These are phyloP conservation scores for Aspergillus incahuasiensis DNA, from an alignment of 495 filamentous ascomycete genomes.

Conservation along the genomic window DNA sequence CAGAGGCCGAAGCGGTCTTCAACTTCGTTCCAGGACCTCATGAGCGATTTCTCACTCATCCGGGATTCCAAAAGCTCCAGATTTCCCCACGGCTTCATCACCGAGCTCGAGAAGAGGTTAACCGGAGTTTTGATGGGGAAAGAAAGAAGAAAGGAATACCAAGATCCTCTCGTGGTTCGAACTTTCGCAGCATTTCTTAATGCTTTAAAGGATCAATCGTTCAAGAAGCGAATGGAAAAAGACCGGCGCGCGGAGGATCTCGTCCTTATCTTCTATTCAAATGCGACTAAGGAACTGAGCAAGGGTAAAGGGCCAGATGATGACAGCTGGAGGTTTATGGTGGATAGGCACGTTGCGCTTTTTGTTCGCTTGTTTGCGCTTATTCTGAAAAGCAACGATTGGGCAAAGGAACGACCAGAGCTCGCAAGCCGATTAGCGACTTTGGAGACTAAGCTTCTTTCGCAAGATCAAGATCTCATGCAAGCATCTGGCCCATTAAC, in stretches of 20 bases:
- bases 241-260: slow-evolving; percentile 89
- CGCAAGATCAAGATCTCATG: slow-evolving; percentile 87
- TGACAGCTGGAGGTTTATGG: slow-evolving; percentile 86
- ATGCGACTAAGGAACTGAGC: slow-evolving; percentile 79
- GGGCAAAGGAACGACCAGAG: slow-evolving; percentile 76
- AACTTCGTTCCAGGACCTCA: slow-evolving; percentile 65
- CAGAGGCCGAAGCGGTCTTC: slow-evolving; percentile 61
- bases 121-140: slow-evolving; percentile 62
- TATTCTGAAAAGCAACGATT: slow-evolving; percentile 74
- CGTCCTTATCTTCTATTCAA: slow-evolving; percentile 83
- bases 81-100: slow-evolving; percentile 75
- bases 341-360: slow-evolving; percentile 90
- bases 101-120: slow-evolving; percentile 63
- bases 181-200: slow-evolving; percentile 80
- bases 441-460: slow-evolving; percentile 87
- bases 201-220: slow-evolving; percentile 65
- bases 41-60: slow-evolving; percentile 72
- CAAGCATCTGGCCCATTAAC: slow-evolving; percentile 51
- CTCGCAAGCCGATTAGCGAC: slow-evolving; percentile 71
- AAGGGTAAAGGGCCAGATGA: slow-evolving; percentile 80
- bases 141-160: slow-evolving; percentile 72
- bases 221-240: slow-evolving; percentile 79
- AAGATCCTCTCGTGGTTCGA: slow-evolving; percentile 69
- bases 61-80: slow-evolving; percentile 70
- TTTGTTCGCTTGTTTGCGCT: slow-evolving; percentile 84